These are phyloP conservation scores for Tricladium varicosporioides DNA, from an alignment of 2,329 filamentous ascomycete genomes.

Conservation along the genomic window DNA sequence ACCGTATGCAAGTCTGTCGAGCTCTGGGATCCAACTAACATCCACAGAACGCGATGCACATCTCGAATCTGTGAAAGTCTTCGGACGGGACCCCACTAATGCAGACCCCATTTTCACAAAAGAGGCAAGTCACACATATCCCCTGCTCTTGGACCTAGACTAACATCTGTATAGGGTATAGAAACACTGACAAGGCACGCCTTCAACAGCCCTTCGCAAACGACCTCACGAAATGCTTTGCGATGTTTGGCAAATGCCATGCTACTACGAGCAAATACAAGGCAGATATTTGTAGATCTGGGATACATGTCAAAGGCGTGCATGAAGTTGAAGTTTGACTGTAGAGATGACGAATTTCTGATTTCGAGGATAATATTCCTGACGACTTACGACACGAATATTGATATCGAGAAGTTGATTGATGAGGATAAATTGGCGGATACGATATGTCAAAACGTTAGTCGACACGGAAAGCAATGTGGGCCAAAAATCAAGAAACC, in stretches of 20 bases:
- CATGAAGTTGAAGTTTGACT: conserved; percentile 68
- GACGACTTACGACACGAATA: conserved; percentile 72
- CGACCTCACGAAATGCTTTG: conserved; percentile 71
- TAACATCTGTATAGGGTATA: conserved; percentile 59
- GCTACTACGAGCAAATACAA: conserved; percentile 64
- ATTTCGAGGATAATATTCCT: conserved; percentile 76
- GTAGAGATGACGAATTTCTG: conserved; percentile 83
- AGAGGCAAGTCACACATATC: conserved; percentile 49
- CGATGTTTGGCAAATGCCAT: conserved; percentile 84
- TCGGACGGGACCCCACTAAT: conserved; percentile 68
- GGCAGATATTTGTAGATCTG: conserved; percentile 71
- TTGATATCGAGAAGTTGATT: conserved; percentile 65
- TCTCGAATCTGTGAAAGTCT: conserved; percentile 71
- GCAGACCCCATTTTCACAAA: conserved; percentile 83
- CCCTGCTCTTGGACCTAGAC: conserved; percentile 11
- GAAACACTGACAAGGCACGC: conserved; percentile 69
- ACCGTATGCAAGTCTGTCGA: conserved; percentile 48
- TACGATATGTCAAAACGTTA: conserved; percentile 66
- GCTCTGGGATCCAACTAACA: conserved; percentile 8
- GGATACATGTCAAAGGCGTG: conserved; percentile 67
- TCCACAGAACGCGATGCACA: conserved; percentile 58
- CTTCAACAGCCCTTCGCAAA: conserved; percentile 62
- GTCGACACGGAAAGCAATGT: conserved; percentile 63
- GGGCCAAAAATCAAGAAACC: conserved; percentile 31
- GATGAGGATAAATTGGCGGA: conserved; percentile 65